A percentile compares a stretch with the other conserved stretches of the same genome.
These are phyloP conservation scores for Beauveria bassiana DNA, from an alignment of 2,329 filamentous ascomycete genomes.

Conservation along the genomic window DNA sequence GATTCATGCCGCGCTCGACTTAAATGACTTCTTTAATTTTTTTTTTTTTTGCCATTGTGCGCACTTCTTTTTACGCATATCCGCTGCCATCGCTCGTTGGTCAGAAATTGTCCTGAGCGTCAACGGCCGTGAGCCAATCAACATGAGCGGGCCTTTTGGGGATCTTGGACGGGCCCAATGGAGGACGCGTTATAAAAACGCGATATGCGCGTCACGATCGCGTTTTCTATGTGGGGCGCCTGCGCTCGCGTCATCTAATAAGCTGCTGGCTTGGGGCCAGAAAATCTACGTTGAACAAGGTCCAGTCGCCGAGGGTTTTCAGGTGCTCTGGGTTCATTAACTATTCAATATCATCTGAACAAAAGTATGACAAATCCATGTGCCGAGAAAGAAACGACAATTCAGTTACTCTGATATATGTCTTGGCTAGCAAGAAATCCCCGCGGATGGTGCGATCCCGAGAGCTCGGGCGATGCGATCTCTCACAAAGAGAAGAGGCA, in stretches of 20 bases:
- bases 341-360: no score
- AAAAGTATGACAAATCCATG: background rate
- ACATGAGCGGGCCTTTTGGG: background rate
- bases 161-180: background rate
- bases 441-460: background rate
- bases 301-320: background rate
- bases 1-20: background rate
- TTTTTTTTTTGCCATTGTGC: no score
- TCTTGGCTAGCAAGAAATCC: background rate
- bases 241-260: background rate
- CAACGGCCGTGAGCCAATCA: background rate
- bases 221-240: background rate
- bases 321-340: background rate
- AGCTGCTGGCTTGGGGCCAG: background rate
- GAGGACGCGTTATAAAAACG: conserved; percentile 4
- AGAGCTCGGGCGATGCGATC: background rate
- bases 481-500: background rate
- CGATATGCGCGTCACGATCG: conserved; percentile 7
- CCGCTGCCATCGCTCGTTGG: background rate
- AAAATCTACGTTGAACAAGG: background rate
- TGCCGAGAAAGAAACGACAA: background rate
- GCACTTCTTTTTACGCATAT: no score
- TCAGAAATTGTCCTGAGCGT: background rate
- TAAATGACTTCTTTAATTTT: no score
- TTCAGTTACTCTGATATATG: background rate